These are phyloP conservation scores for Candida tropicalis DNA, from an alignment of 1,139 yeast genomes.

Conservation along the genomic window DNA sequence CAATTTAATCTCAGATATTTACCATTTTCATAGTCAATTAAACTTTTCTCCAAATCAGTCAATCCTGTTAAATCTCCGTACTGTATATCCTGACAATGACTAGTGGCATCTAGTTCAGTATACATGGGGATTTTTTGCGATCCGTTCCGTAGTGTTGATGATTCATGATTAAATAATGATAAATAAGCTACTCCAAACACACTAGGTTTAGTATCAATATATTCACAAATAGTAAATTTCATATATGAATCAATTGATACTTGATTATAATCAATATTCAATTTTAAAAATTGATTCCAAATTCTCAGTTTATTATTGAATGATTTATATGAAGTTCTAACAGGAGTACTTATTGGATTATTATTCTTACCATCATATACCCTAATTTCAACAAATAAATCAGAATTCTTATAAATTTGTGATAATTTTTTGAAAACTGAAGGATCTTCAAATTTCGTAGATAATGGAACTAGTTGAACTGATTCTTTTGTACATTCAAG, in stretches of 20 bases:
- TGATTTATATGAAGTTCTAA: constrained; percentile 64
- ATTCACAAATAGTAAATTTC: constrained; percentile 68
- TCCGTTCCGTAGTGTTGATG: constrained; percentile 38
- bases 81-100: constrained; percentile 16
- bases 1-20: constrained; percentile 66
- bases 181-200: constrained; percentile 64
- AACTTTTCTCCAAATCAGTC: constrained; percentile 50
- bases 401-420: constrained; percentile 54
- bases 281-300: constrained; percentile 61
- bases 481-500: constrained; percentile 26
- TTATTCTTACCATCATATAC: constrained; percentile 57
- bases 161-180: constrained; percentile 53
- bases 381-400: constrained; percentile 63
- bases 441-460: constrained; percentile 61
- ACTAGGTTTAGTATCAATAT: constrained; percentile 50
- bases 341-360: constrained; percentile 66
- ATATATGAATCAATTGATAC: constrained; percentile 64
- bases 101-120: constrained; percentile 7
- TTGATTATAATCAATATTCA: constrained; percentile 74
- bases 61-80: constrained; percentile 28
- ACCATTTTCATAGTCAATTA: constrained; percentile 70
- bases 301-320: constrained; percentile 49
- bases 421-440: constrained; percentile 51
- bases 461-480: constrained; percentile 45
- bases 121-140: constrained; percentile 39